Base-by-base conservation (phyloP, 2,329 filamentous ascomycete species). In the Colletotrichum ledebouriae region DNA sequence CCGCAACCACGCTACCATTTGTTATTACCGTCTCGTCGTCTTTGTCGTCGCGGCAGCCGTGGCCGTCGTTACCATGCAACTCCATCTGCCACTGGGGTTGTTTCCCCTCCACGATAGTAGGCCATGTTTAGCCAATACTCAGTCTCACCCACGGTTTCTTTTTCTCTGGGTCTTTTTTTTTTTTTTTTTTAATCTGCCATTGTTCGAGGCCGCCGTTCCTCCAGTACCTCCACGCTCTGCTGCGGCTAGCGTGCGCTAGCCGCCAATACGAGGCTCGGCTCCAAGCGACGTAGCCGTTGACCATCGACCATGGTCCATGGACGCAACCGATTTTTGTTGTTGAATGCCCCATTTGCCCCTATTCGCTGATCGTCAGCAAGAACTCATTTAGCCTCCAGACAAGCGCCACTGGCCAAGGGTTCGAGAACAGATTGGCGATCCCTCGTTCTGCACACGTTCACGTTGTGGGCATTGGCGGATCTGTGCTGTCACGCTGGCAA, bases 391-490 rank as follows among this genome's bases (percentile, higher is more conserved):
- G 22, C 25, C 41, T 39, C 29, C 12, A 17, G 53, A 56, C 49
- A 37, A 50, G 52, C 64, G 52, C 46, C 46, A 42, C 34, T n/a
- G 25, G 41, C 22, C 60, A 49, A 42, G 60, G 46, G 42, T 33
- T 52, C 58, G n/a, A 49, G 33, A 42, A 25, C 47, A 59, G 60
- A 68, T 65, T 41, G 47, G 60, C 55, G 65, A 68, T 56, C 41
- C 49, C 37, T 42, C 25, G 13, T n/a, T 33, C n/a, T 33, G 44
- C 9, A 55, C 55, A 59, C 61, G 65, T 55, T 34, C 59, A 37
- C 22, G 29, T 33, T 44, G 25, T 39, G 56, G 22, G 12, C n/a
- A 55, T 20, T 15, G 17, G 58, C 33, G 20, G 34, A 17, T 25
- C 29, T 39, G 33, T 52, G 52, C 60, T 41, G 37, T n/a, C 13